phyloP scores from a whole-genome alignment of 495 filamentous ascomycete genomes.

The Cercophora scortea region DNA sequence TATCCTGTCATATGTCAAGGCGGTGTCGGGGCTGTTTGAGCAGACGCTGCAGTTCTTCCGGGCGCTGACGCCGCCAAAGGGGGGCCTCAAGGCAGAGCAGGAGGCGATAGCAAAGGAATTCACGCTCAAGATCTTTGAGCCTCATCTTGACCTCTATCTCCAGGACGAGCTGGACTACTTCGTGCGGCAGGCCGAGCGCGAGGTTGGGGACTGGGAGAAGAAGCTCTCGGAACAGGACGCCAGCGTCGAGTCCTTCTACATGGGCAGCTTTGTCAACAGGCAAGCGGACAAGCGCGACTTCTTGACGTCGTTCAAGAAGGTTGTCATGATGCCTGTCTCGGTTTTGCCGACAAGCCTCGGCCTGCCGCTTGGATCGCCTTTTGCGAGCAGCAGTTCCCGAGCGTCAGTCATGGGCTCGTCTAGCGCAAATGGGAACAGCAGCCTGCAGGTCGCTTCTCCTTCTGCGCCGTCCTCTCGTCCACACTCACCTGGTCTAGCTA shows the following conservation, averaged over 20 bases:
- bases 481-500: slow-evolving; percentile 30
- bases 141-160: slow-evolving; percentile 87
- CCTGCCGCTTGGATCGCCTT: slow-evolving; percentile 35
- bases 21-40: slow-evolving; percentile 78
- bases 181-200: slow-evolving; percentile 60
- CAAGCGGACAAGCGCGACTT: slow-evolving; percentile 97
- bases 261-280: slow-evolving; percentile 78
- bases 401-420: slow-evolving; percentile 14
- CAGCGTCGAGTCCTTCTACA: slow-evolving; percentile 84
- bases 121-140: slow-evolving; percentile 70
- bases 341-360: slow-evolving; percentile 54
- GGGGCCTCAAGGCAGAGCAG: slow-evolving; percentile 13
- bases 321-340: slow-evolving; percentile 97
- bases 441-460: slow-evolving; percentile 9
- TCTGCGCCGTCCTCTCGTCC: slow-evolving; percentile 29
- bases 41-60: slow-evolving; percentile 70
- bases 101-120: slow-evolving; percentile 48
- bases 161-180: slow-evolving; percentile 88
- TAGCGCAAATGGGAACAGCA: slow-evolving; percentile 14
- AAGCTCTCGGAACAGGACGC: slow-evolving; percentile 87
- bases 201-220: slow-evolving; percentile 82
- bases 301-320: slow-evolving; percentile 92
- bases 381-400: slow-evolving; percentile 35
- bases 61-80: slow-evolving; percentile 51
- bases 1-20: slow-evolving; percentile 74